Conservation (phyloP, 2,329 filamentous ascomycete species). For the Monilinia vaccinii-corymbosi region DNA sequence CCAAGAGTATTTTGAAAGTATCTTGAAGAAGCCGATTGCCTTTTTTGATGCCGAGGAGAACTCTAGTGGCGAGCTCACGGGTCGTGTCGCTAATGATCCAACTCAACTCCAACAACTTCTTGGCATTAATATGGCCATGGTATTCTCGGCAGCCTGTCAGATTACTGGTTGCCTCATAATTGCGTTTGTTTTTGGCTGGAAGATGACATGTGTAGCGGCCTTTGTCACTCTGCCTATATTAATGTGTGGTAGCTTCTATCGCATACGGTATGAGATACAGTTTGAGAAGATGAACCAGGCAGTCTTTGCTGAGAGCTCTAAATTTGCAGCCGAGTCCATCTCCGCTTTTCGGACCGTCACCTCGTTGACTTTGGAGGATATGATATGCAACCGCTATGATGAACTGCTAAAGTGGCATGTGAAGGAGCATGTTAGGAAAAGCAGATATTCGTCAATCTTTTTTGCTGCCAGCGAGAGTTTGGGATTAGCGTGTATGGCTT, state of each 20-base stretch:
- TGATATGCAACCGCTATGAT: conserved; percentile 42
- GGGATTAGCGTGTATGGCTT: conserved; percentile 47
- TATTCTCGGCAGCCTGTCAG: conserved; percentile 54
- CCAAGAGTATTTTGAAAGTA: conserved; percentile 37
- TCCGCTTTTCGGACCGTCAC: conserved; percentile 54
- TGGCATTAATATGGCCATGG: conserved; percentile 42
- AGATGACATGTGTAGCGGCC: conserved; percentile 58
- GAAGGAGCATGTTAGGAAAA: conserved; percentile 37
- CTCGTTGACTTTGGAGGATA: conserved; percentile 50
- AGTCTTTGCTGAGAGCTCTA: conserved; percentile 51
- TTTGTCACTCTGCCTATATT: conserved; percentile 48
- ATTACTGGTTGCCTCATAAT: conserved; percentile 56
- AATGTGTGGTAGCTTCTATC: conserved; percentile 36
- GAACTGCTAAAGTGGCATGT: conserved; percentile 39
- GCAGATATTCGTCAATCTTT: conserved; percentile 39
- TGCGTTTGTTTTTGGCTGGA: conserved; percentile 67
- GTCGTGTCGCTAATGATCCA: conserved; percentile 39
- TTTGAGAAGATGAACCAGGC: conserved; percentile 48
- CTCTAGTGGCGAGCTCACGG: conserved; percentile 38
- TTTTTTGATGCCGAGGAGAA: conserved; percentile 39
- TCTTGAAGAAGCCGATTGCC: conserved; percentile 34
- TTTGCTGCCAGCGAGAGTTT: conserved; percentile 48
- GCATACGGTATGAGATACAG: conserved; percentile 44
- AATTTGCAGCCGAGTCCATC: conserved; percentile 55
- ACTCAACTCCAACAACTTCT: conserved; percentile 42